Evolutionary conservation across 371 early-diverging fungal genomes (phyloP), one percentile per base, ranked within the genome.

Genomic region (Mucor plumbeus): DNA sequence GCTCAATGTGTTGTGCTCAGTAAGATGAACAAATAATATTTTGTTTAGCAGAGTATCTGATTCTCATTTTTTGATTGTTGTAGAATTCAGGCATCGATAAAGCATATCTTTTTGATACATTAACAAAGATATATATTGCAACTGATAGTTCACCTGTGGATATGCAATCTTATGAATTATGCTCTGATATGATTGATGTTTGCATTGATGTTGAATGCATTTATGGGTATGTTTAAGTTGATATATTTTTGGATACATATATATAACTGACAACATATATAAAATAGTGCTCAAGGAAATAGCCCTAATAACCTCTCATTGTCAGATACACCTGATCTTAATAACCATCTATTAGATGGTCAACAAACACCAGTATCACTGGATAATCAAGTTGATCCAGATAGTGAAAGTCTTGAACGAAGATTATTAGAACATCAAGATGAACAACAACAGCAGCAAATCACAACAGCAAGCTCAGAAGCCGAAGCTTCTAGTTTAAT

Each of bases 31-130:
- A 40, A 31, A 7, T 11, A 63, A 11, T 35, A 36, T 38, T 38
- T 26, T 26, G 26, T 26, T 26, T 26, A 1, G 26, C 1, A 26
- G 26, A 26, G 26, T 26, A 3, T 26, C 26, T 26, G 26, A 26
- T 26, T 26, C 3, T 26, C 35, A 15, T 8, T 19, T 9, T 61
- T 13, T 33, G 0, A 17, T 33, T 33, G 0, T 26, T 33, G 8
- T 73, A 95, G 93, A 97, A 94, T 71, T 95, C 97, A 2, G 92
- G 93, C 13, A 92, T 97, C 63, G 98, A 98, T 68, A 97, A 98
- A 74, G 95, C 95, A 13, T 97, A 95, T 74, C 76, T 98, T 53
- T 96, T 98, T 72, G 98, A 98, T 74, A 86, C 91, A 10, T 64
- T 86, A 38, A 92, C 92, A 35, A 96, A 97, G 74, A 90, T 97